Evolutionary conservation across 2,329 filamentous ascomycete species (phyloP), one percentile per base, ranked within the genome.

Genomic region (Diaporthe batatas): DNA sequence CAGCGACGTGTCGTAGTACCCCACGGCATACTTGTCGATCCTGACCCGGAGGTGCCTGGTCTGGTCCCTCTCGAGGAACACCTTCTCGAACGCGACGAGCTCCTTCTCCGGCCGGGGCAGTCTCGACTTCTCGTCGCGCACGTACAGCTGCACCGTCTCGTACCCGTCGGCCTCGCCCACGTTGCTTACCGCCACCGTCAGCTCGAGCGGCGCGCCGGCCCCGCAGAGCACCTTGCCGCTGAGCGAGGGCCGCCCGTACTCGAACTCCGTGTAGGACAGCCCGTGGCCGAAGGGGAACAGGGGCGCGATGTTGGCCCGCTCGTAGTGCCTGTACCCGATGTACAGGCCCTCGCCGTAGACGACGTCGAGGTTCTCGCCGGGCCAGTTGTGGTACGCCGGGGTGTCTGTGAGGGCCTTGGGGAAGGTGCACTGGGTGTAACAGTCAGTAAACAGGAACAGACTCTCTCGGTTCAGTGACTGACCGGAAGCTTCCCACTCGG

Each of bases 201-300:
- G 80, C 68, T 85, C 85, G 71, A 87, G 81, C 55, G 57, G 81
- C 47, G 68, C 81, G 64, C 77, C 81, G 71, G 84, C 76, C 54
- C 84, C 77, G 49, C 81, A 76, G 71, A 88, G 79, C 1, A 83
- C 79, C 68, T 80, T 80, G 2, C 79, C 77, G 76, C 82, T 85
- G 69, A 91, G 84, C 4, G 85, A 86, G 0, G 90, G 86, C 0
- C 85, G 83, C 18, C 90, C 89, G 77, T 93, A 92, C 59, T 87
- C 85, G 79, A 94, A 94, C 0, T 83, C 87, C 0, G 92, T 94
- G 80, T 94, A 95, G 0, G 91, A 92, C 10, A 94, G 85, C 1
- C 93, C 92, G 79, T 93, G 91, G 14, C 93, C 93, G 76, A 94
- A 94, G 36, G 91, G 86, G 81, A 94, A 94, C 0, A 92, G 84